phyloP scores from a whole-genome alignment of 78 protist genomes.

The Dictyostelium brefeldianum region DNA sequence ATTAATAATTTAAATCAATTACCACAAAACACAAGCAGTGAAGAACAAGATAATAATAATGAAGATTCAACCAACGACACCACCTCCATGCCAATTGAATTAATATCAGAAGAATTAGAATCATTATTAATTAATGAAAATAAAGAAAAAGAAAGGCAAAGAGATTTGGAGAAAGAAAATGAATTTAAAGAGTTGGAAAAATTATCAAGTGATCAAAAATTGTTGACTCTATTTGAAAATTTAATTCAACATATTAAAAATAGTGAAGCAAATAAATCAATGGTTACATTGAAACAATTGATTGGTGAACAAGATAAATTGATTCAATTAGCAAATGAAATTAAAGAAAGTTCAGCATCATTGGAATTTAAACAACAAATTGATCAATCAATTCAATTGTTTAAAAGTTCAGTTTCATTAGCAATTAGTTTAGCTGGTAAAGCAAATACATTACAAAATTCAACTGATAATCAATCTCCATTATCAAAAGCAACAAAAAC shows the following conservation, averaged over 20 bases:
- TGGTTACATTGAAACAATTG: slow-evolving; percentile 30
- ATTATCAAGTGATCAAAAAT: background rate
- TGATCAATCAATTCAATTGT: slow-evolving; percentile 23
- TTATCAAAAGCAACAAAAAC: slow-evolving; percentile 36
- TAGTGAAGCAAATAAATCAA: slow-evolving; percentile 35
- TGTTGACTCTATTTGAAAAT: background rate
- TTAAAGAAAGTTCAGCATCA: background rate
- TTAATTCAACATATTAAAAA: slow-evolving; percentile 23
- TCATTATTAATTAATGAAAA: background rate
- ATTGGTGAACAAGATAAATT: slow-evolving; percentile 64
- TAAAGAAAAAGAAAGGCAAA: background rate
- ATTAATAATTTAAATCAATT: background rate
- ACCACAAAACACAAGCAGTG: background rate
- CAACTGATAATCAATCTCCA: background rate
- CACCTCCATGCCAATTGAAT: background rate
- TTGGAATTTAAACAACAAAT: slow-evolving; percentile 47
- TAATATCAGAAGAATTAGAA: background rate
- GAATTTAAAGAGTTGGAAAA: slow-evolving; percentile 12
- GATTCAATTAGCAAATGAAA: slow-evolving; percentile 12
- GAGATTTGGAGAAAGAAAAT: background rate
- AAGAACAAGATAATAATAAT: background rate
- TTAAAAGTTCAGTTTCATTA: slow-evolving; percentile 35
- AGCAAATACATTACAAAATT: background rate
- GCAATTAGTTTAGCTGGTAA: slow-evolving; percentile 33
- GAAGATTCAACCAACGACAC: background rate